Evolutionary conservation across 2,329 filamentous ascomycete species (phyloP), one percentile per base, ranked within the genome.

Genomic region (Cladosporium sp.): DNA sequence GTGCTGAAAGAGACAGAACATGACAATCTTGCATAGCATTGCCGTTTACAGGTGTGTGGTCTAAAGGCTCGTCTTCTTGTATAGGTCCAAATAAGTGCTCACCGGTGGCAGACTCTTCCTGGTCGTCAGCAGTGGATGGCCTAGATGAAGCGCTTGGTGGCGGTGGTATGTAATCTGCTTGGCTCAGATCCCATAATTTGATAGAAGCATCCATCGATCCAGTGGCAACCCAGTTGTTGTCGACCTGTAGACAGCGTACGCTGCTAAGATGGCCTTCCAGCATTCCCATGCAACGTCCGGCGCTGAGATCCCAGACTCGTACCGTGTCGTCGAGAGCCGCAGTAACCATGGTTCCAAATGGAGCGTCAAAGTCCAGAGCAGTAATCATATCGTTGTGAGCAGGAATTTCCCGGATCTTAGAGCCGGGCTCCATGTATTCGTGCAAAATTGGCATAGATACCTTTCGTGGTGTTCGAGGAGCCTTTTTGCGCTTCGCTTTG

Each of bases 131-230:
- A 20, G 64, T 58, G 11, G 72, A 40, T 68, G 74, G 36, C 67
- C 73, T 59, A 67, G 70, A 78, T 77, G 60, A 81, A 75, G 54
- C 78, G 84, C 81, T 67, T 58, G n/a, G 59, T 58, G 45, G 83
- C 82, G 63, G 82, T 12, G 90, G 89, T 56, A 90, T 87, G 72
- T 96, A 94, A 66, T 89, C 89, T 25, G 92, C 90, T 71, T 88
- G 89, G 73, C 89, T 96, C 45, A 99, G 77, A 76, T 99, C 94
- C 94, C 94, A 99, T 15, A 99, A 78, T 57, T 90, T 87, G 67
- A 99, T 94, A 1, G 92, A 95, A 3, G 94, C 94, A 71, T 99
- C 94, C 81, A 92, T 89, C 1, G 91, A 96, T 17, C 94, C 94
- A 1, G 94, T 97, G 5, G 92, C 93, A 28, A 97, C 86, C 62